Evolutionary conservation across 331 rosid genomes (phyloP).

Genomic region (Cydonia oblonga): DNA sequence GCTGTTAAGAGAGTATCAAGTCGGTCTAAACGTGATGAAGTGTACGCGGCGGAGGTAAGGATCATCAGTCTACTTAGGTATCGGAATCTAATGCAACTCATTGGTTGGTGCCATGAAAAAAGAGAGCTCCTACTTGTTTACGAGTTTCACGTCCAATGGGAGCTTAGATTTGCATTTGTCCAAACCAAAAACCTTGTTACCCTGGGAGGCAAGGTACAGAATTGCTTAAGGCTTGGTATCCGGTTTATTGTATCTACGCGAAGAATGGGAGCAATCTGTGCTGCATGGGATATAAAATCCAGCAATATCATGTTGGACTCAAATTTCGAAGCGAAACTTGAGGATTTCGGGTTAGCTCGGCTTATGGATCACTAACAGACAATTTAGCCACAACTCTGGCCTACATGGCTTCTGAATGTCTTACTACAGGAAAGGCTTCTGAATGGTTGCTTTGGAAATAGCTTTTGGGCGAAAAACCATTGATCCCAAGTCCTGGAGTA

Average conservation of each 20-base stretch:
- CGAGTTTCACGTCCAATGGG: background rate
- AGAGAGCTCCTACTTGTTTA: background rate
- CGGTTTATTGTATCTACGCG: background rate
- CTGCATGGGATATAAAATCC: constrained; percentile 8
- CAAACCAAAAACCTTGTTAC: background rate
- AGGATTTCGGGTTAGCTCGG: constrained; percentile 7
- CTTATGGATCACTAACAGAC: no score
- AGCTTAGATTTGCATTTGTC: background rate
- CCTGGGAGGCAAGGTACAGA: background rate
- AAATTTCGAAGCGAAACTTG: background rate
- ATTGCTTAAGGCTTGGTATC: constrained; percentile 7
- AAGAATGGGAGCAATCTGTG: constrained; percentile 6
- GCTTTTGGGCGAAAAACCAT: background rate
- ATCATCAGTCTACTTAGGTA: background rate
- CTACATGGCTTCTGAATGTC: background rate
- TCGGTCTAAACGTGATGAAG: background rate
- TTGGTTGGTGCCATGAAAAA: background rate
- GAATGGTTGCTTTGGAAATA: background rate
- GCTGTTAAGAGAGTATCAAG: background rate
- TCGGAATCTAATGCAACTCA: background rate
- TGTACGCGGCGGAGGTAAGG: background rate
- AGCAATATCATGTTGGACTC: constrained; percentile 12
- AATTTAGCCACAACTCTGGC: background rate
- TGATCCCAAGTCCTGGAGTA: no score
- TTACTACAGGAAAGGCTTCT: background rate